Conservation (phyloP, 805 yeast species). For the Scheffersomyces stipitis region DNA sequence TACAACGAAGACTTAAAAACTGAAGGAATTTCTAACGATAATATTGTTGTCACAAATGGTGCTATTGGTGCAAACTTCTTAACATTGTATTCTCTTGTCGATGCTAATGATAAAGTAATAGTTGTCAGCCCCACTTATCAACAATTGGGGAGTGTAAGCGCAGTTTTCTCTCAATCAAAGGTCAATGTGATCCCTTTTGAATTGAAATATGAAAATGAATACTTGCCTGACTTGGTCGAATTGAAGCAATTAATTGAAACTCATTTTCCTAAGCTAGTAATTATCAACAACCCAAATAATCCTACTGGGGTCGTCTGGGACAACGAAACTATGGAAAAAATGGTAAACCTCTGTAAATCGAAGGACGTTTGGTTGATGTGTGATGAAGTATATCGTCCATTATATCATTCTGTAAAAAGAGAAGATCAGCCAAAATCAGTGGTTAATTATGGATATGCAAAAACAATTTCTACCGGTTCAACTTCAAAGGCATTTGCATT, state of each 20-base stretch:
- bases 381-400: conserved; percentile 57
- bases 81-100: conserved; percentile 42
- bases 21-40: conserved; percentile 19
- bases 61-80: conserved; percentile 58
- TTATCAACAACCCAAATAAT: conserved; percentile 48
- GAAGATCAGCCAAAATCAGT: conserved; percentile 36
- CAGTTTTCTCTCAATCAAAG: conserved; percentile 40
- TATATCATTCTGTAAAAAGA: conserved; percentile 38
- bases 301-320: conserved; percentile 43
- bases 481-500: conserved; percentile 54
- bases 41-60: conserved; percentile 52
- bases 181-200: conserved; percentile 34
- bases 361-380: conserved; percentile 37
- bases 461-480: conserved; percentile 48
- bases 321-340: conserved; percentile 28
- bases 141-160: conserved; percentile 49
- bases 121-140: conserved; percentile 52
- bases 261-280: conserved; percentile 42
- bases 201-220: conserved; percentile 32
- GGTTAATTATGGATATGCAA: conserved; percentile 39
- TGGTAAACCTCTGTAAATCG: conserved; percentile 34
- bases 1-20: conserved; percentile 24
- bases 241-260: conserved; percentile 27
- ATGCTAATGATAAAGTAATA: conserved; percentile 47
- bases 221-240: conserved; percentile 33